A percentile compares a stretch with the other conserved stretches of the same genome.
Conservation (phyloP, 768 basidiomycete species). For the Serendipita vermifera region DNA sequence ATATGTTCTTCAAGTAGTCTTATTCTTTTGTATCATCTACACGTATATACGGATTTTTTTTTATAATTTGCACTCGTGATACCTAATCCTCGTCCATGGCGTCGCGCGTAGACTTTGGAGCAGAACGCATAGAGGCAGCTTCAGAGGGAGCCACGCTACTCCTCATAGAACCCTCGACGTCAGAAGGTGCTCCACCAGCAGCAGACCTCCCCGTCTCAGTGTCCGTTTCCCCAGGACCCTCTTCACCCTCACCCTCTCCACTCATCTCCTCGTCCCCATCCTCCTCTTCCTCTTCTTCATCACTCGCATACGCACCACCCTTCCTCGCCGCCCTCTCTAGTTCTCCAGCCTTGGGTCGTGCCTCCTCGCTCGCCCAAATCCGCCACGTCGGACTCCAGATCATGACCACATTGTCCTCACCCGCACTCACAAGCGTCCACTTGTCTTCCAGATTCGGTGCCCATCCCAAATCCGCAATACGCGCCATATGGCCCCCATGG, state of each 20-base stretch:
- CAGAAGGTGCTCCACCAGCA: background rate
- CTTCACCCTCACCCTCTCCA: slow-evolving; percentile 3
- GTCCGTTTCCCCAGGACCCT: background rate
- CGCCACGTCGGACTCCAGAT: slow-evolving; percentile 95
- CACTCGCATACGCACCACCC: slow-evolving; percentile 28
- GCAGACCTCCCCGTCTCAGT: background rate
- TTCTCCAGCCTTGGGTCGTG: slow-evolving; percentile 73
- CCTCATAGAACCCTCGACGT: background rate
- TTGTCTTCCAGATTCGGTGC: slow-evolving; percentile 68
- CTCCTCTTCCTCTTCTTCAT: slow-evolving; percentile 14
- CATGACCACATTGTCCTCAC: slow-evolving; percentile 95
- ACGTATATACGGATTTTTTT: too few relatives aligned
- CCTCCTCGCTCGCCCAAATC: slow-evolving; percentile 82
- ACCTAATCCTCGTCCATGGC: slow-evolving; percentile 6
- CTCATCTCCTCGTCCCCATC: slow-evolving; percentile 12
- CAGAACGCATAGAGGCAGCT: slow-evolving; percentile 8
- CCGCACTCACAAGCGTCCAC: slow-evolving; percentile 79
- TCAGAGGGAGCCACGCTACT: background rate
- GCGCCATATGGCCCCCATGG: slow-evolving; percentile 86
- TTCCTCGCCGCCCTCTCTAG: slow-evolving; percentile 73
- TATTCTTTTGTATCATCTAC: background rate
- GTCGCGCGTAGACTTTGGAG: background rate
- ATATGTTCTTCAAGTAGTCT: background rate
- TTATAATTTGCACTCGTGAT: background rate
- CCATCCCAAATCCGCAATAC: slow-evolving; percentile 93